phyloP scores from a whole-genome alignment of 1,284 basidiomycete species.

The Puccinia coronata region DNA sequence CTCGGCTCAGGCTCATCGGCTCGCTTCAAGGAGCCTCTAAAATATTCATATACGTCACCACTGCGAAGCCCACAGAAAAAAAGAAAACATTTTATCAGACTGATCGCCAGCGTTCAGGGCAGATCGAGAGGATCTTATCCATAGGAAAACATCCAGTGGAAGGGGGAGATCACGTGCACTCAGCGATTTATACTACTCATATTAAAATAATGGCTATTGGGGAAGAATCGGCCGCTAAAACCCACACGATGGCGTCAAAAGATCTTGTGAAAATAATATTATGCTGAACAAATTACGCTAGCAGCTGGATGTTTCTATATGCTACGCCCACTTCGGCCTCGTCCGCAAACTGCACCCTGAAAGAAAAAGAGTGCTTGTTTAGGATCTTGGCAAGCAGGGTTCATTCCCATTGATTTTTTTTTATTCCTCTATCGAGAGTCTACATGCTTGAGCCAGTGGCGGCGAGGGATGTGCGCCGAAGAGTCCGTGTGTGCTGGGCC shows the following conservation, averaged over 20 bases:
- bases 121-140: background rate
- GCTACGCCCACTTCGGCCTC: background rate
- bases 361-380: background rate
- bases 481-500: background rate
- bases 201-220: too few relatives aligned
- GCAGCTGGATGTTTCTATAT: background rate
- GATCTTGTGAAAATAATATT: too few relatives aligned
- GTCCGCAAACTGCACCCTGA: background rate
- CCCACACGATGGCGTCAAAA: slow-evolving; percentile 2
- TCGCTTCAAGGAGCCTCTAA: background rate
- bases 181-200: too few relatives aligned
- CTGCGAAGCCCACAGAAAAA: background rate
- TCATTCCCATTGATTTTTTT: too few relatives aligned
- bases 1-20: too few relatives aligned
- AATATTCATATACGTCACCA: too few relatives aligned
- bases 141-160: too few relatives aligned
- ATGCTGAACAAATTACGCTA: too few relatives aligned
- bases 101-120: slow-evolving; percentile 11
- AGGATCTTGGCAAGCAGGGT: background rate
- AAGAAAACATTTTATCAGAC: background rate
- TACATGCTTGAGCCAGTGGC: background rate
- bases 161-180: background rate
- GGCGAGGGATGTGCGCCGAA: background rate
- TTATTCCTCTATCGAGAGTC: background rate
- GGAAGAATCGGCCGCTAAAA: too few relatives aligned